A percentile compares a stretch with the other conserved stretches of the same genome.
phyloP scores from a whole-genome alignment of 2,329 filamentous ascomycete genomes.

The Alternaria dauci region DNA sequence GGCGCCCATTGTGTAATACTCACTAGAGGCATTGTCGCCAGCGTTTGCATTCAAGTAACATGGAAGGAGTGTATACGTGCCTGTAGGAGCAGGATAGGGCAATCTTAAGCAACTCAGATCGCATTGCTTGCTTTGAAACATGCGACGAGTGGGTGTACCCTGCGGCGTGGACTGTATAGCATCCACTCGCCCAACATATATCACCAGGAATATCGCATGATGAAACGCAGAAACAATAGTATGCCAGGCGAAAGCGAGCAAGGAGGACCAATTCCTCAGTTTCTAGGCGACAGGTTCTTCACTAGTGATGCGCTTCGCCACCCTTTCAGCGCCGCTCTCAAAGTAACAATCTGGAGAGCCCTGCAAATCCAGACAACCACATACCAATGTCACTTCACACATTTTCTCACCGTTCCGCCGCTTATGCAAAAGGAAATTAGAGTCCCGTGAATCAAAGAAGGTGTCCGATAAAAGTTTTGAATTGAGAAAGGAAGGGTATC shows the following conservation, averaged over 20 bases:
- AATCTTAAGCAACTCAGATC: conserved; percentile 24
- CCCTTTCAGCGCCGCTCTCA: conserved; percentile 44
- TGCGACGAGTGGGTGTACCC: conserved; percentile 22
- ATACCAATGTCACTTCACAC: conserved; percentile 26
- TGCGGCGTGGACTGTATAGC: conserved; percentile 34
- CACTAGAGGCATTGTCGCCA: conserved; percentile 37
- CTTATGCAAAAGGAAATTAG: conserved; percentile 25
- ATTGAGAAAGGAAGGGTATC: conserved; percentile 48
- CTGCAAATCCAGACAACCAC: conserved; percentile 24
- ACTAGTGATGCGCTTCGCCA: conserved; percentile 47
- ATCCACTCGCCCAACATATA: conserved; percentile 31
- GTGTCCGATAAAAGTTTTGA: conserved; percentile 16
- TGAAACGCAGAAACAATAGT: conserved; percentile 39
- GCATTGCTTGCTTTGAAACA: conserved; percentile 40
- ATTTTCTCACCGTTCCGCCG: conserved; percentile 27
- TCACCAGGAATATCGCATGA: conserved; percentile 20
- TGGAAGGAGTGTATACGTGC: conserved; percentile 4
- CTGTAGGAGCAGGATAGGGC: conserved; percentile 16
- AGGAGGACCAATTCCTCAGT: conserved; percentile 34
- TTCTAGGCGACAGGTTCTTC: conserved; percentile 44
- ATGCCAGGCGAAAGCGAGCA: conserved; percentile 18
- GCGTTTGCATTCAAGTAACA: conserved; percentile 6
- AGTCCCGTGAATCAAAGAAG: conserved; percentile 5
- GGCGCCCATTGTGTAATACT: conserved; percentile 30
- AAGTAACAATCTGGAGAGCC: conserved; percentile 44